Evolutionary conservation across 441 rosid species (phyloP).

Genomic region (Gossypium davidsonii): DNA sequence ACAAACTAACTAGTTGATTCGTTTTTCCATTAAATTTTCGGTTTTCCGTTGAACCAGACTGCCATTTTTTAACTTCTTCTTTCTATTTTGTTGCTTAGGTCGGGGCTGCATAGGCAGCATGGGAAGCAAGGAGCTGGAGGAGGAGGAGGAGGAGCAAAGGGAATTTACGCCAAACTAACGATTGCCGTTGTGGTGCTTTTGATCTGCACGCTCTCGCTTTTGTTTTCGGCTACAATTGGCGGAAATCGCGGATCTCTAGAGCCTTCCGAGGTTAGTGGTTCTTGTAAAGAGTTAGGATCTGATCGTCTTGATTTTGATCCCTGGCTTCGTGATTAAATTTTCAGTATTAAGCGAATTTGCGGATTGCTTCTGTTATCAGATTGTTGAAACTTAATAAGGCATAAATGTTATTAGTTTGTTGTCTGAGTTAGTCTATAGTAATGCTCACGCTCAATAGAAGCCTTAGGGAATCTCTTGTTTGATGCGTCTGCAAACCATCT

Average conservation of each 20-base stretch:
- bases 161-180: constrained; percentile 51
- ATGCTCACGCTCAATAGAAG: background rate
- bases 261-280: constrained; percentile 47
- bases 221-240: constrained; percentile 44
- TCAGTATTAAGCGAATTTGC: background rate
- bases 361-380: background rate
- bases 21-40: background rate
- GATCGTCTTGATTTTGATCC: background rate
- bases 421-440: background rate
- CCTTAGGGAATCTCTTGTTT: constrained; percentile 1
- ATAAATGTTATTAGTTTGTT: background rate
- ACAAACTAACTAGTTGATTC: background rate
- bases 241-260: constrained; percentile 38
- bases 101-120: constrained; percentile 63
- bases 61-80: background rate
- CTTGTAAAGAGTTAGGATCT: background rate
- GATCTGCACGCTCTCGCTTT: constrained; percentile 69
- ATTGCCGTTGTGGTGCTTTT: constrained; percentile 58
- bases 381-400: background rate
- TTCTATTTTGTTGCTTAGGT: constrained; percentile 25
- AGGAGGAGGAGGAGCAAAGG: constrained; percentile 36
- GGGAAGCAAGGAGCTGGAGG: constrained; percentile 46
- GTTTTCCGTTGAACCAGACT: constrained; percentile 8
- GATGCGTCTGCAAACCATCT: background rate
- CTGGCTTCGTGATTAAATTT: background rate